phyloP scores from a whole-genome alignment of 1,139 yeast species.

The Pichia cactophila region DNA sequence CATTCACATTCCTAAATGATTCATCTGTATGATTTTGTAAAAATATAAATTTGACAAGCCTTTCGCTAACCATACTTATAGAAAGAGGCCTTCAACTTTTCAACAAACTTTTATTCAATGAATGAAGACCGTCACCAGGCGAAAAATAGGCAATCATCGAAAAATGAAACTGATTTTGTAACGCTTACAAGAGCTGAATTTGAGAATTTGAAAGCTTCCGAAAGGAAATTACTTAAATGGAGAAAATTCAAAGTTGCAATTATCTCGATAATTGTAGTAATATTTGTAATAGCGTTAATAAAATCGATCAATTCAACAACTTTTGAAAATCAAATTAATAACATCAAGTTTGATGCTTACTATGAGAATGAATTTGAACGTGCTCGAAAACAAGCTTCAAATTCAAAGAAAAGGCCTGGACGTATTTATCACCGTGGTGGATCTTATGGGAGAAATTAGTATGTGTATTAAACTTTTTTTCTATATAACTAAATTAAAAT shows the following conservation, averaged over 20 bases:
- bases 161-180: neutral
- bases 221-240: neutral
- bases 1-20: constrained; percentile 5
- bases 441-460: constrained; percentile 7
- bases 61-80: no score
- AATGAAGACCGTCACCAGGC: neutral
- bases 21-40: neutral
- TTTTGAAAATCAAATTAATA: neutral
- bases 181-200: constrained; percentile 2
- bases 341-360: neutral
- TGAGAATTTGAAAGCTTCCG: constrained; percentile 1
- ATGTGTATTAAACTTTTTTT: neutral
- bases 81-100: neutral
- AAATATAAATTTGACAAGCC: neutral
- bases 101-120: neutral
- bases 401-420: constrained; percentile 2
- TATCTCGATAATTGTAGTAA: neutral
- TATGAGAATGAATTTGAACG: constrained; percentile 3
- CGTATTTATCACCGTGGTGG: constrained; percentile 16
- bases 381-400: neutral
- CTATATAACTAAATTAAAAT: neutral
- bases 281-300: neutral
- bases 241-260: neutral
- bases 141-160: neutral
- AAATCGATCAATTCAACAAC: neutral